Evolutionary conservation across 257 asterid genomes (phyloP), one percentile per base, ranked within the genome.

Genomic region (Primulina huaijiensis): DNA sequence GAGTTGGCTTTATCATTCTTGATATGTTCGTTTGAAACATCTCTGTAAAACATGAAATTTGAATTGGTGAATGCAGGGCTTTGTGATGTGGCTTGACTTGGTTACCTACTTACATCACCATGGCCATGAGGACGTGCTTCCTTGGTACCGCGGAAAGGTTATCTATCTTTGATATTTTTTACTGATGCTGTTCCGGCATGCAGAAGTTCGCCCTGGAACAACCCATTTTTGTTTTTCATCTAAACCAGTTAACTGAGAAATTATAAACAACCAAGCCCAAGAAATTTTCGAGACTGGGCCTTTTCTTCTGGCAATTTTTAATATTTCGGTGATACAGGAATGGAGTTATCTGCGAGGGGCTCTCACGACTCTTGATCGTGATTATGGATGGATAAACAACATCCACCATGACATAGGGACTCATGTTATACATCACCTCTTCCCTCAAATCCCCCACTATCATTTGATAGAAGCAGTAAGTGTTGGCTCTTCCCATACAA

Each of bases 91-190:
- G 92, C 72, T 86, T 10, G 92, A 86, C 46, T 43, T 78, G 6
- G 89, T 84, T 34, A 86, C 91, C 53, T 86, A 86, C 68, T 72
- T 86, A n/a, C 92, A 86, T 68, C 89, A 86, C 75, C 89, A 86
- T 58, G 91, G 87, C 19, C 85, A 86, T 52, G 89, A 83, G 30
- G 79, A 84, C 34, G 78, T 76, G 56, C 92, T 86, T 58, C 89
- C 92, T 7, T 84, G 89, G 92, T 86, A 86, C 35, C 86, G 92
- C 11, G 89, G 92, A 59, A 82, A 84, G 89, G 88, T 80, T 33
- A 62, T 23, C 3, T 10, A 55, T 33, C 20, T 61, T 35, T 30
- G 21, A 65, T 20, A 16, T 17, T 50, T 43, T 50, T 50, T 50
- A 17, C 20, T 50, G 8, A 50, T 50, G 16, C 20, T 5, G 20